phyloP scores from a whole-genome alignment of 768 basidiomycete genomes.

The Tylopilus balloui region DNA sequence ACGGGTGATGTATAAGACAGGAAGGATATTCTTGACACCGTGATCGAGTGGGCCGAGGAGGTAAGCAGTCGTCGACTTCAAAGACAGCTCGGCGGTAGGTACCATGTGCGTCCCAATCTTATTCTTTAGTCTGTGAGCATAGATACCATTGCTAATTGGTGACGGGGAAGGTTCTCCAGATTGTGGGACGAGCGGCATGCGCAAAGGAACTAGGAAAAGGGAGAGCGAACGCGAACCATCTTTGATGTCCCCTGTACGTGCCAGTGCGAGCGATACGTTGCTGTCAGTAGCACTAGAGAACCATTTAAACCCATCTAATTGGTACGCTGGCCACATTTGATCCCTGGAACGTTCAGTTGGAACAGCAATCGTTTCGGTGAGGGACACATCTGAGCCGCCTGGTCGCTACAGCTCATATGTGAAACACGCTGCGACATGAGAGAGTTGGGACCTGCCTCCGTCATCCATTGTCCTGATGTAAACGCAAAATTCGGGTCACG shows the following conservation, averaged over 20 bases:
- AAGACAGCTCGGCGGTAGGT: constrained; percentile 71
- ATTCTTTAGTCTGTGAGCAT: constrained; percentile 70
- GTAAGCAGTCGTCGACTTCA: constrained; percentile 56
- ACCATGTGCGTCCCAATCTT: constrained; percentile 73
- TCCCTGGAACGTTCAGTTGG: constrained; percentile 31
- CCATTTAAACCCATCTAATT: constrained; percentile 73
- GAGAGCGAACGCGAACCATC: constrained; percentile 65
- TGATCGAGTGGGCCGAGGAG: constrained; percentile 54
- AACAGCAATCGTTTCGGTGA: constrained; percentile 62
- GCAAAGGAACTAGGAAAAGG: constrained; percentile 68
- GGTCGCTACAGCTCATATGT: constrained; percentile 41
- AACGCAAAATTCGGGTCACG: constrained; percentile 59
- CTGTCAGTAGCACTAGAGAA: constrained; percentile 82
- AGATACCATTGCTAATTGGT: constrained; percentile 58
- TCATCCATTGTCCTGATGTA: constrained; percentile 84
- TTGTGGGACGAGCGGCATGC: constrained; percentile 44
- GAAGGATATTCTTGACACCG: constrained; percentile 63
- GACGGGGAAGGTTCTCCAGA: constrained; percentile 40
- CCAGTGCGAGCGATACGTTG: constrained; percentile 66
- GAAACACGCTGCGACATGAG: background rate
- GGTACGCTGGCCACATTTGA: constrained; percentile 48
- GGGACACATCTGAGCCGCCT: constrained; percentile 72
- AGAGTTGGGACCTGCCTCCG: constrained; percentile 43
- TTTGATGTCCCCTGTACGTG: constrained; percentile 55
- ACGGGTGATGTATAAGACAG: constrained; percentile 76